phyloP scores from a whole-genome alignment of 2,329 filamentous ascomycete genomes.

The Aspergillus sojae region DNA sequence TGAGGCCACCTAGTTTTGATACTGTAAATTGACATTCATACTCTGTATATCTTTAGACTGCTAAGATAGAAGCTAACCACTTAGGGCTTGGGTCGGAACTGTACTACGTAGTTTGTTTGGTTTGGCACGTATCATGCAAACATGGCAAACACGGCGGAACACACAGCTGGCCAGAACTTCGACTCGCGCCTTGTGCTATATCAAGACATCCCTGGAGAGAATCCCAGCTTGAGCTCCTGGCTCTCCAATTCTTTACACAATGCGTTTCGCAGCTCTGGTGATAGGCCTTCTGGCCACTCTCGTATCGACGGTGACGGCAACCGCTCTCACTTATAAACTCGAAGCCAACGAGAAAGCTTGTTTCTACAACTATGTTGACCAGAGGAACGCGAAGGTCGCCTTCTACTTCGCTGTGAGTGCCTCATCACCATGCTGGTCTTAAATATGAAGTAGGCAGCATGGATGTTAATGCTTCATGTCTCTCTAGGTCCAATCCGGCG shows the following conservation, averaged over 20 bases:
- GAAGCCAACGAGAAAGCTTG: constrained; percentile 90
- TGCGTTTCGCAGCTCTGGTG: constrained; percentile 67
- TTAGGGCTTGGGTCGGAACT: background rate
- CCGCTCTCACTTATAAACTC: constrained; percentile 92
- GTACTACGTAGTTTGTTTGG: constrained; percentile 19
- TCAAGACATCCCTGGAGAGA: constrained; percentile 16
- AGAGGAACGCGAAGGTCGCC: constrained; percentile 82
- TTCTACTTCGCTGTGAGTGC: constrained; percentile 94
- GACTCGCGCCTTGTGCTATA: constrained; percentile 25
- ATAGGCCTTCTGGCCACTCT: constrained; percentile 72
- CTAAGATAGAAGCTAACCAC: background rate
- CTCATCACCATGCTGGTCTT: background rate
- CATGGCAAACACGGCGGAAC: constrained; percentile 33
- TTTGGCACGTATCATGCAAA: constrained; percentile 30
- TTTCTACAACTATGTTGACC: constrained; percentile 82
- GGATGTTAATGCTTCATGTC: background rate
- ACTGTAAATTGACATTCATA: too few species aligned
- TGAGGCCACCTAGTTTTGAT: too few species aligned
- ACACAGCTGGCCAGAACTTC: constrained; percentile 39
- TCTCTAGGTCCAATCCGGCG: constrained; percentile 88
- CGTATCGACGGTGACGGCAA: constrained; percentile 74
- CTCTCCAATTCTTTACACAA: constrained; percentile 40
- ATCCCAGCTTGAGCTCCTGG: constrained; percentile 14
- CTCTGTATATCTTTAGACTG: background rate
- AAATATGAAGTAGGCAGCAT: background rate